Evolutionary conservation across 2,329 filamentous ascomycete genomes (phyloP).

Genomic region (Macrophomina pseudophaseolina): DNA sequence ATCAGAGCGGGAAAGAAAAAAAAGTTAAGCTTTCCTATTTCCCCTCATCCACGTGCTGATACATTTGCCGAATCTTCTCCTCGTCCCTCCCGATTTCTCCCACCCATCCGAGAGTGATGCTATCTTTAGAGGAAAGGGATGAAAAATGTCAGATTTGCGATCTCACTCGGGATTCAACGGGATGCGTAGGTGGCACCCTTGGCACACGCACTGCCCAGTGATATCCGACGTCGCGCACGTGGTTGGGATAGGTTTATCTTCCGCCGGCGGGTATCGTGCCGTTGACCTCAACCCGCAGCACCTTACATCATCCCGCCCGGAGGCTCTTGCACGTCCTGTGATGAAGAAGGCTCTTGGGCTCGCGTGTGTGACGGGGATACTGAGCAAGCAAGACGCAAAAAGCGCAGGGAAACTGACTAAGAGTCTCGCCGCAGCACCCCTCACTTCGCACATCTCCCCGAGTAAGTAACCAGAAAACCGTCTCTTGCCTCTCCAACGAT

Average conservation of each 20-base stretch:
- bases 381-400: too few species aligned
- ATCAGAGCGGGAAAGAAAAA: neutral
- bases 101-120: neutral
- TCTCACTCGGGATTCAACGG: slow-evolving; percentile 11
- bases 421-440: neutral
- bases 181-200: neutral
- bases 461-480: neutral
- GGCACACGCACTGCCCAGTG: neutral
- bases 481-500: neutral
- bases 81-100: neutral
- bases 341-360: too few species aligned
- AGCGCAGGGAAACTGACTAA: neutral
- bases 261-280: neutral
- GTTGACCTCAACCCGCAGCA: neutral
- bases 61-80: neutral
- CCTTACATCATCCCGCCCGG: neutral
- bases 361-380: too few species aligned
- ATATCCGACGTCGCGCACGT: slow-evolving; percentile 1
- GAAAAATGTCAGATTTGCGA: neutral
- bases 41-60: neutral
- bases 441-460: neutral
- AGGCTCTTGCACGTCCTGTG: neutral
- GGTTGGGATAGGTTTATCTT: neutral
- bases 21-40: slow-evolving; percentile 2
- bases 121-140: neutral